Conservation (phyloP, 805 yeast species). For the Candida tibetensis region DNA sequence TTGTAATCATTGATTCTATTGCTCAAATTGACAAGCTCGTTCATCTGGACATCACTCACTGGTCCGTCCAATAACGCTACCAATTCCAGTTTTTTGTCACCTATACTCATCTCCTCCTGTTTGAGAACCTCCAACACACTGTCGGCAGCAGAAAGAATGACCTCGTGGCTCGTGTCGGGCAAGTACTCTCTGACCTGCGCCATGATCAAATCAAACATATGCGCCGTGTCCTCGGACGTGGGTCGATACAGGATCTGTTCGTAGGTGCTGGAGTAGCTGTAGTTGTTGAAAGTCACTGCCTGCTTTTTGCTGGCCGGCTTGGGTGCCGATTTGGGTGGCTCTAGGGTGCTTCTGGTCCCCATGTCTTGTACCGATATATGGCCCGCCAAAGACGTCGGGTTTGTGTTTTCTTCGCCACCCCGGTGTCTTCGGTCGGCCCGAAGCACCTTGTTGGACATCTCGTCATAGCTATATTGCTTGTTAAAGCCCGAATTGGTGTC, state of each 20-base stretch:
- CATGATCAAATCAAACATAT: constrained; percentile 54
- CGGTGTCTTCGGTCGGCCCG: constrained; percentile 32
- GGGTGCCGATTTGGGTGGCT: constrained; percentile 2
- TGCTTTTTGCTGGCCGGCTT: constrained; percentile 3
- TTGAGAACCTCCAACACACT: constrained; percentile 55
- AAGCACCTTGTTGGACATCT: constrained; percentile 76
- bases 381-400: constrained; percentile 73
- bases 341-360: constrained; percentile 49
- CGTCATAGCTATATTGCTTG: constrained; percentile 55
- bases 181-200: constrained; percentile 58
- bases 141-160: constrained; percentile 70
- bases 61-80: constrained; percentile 44
- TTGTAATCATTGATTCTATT: constrained; percentile 52
- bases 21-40: constrained; percentile 43
- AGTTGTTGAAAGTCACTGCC: constrained; percentile 10
- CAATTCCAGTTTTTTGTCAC: constrained; percentile 46
- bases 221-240: constrained; percentile 48
- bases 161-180: constrained; percentile 72
- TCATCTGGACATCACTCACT: constrained; percentile 44
- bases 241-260: constrained; percentile 65
- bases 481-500: neutral
- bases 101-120: constrained; percentile 41
- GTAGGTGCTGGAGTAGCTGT: constrained; percentile 17
- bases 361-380: constrained; percentile 64
- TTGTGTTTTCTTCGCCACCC: constrained; percentile 48